These are phyloP conservation scores for Nematocida sp. DNA, from an alignment of 371 early-diverging fungal species.

Conservation along the genomic window DNA sequence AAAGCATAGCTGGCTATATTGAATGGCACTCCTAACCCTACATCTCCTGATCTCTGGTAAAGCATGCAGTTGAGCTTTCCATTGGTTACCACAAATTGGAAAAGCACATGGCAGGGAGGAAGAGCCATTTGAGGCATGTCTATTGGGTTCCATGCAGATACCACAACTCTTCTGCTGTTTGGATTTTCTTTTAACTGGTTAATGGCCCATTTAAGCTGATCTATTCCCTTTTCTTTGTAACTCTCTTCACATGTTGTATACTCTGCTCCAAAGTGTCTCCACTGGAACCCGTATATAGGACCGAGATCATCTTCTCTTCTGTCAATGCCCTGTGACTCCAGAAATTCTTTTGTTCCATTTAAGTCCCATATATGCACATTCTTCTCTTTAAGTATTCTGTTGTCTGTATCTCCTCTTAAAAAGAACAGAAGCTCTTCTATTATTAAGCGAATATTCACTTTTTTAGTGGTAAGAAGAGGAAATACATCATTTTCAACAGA, in stretches of 20 bases:
- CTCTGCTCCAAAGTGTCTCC: conserved; percentile 96
- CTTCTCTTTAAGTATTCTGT: conserved; percentile 73
- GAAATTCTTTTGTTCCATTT: conserved; percentile 82
- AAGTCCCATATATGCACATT: conserved; percentile 92
- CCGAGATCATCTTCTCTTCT: conserved; percentile 87
- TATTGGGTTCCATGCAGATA: conserved; percentile 96
- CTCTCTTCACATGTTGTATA: conserved; percentile 79
- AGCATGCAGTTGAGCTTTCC: conserved; percentile 77
- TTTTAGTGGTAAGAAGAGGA: conserved; percentile 92
- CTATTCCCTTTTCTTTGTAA: conserved; percentile 85
- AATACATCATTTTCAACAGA: conserved; percentile 73
- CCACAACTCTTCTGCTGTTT: conserved; percentile 80
- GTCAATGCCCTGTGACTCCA: conserved; percentile 76
- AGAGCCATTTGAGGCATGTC: conserved; percentile 76
- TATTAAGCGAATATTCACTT: conserved; percentile 80
- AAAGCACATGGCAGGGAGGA: conserved; percentile 88
- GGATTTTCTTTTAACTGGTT: conserved; percentile 74
- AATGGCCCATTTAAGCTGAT: conserved; percentile 85
- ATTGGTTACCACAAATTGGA: conserved; percentile 75
- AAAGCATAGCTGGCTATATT: conserved; percentile 96
- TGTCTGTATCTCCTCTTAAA: conserved; percentile 82
- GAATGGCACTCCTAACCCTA: conserved; percentile 97
- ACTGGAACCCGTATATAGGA: conserved; percentile 98
- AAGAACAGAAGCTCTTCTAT: conserved; percentile 95
- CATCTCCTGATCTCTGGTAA: conserved; percentile 94